Conservation (phyloP, 1,284 basidiomycete genomes). For the Porodaedalea pini region DNA sequence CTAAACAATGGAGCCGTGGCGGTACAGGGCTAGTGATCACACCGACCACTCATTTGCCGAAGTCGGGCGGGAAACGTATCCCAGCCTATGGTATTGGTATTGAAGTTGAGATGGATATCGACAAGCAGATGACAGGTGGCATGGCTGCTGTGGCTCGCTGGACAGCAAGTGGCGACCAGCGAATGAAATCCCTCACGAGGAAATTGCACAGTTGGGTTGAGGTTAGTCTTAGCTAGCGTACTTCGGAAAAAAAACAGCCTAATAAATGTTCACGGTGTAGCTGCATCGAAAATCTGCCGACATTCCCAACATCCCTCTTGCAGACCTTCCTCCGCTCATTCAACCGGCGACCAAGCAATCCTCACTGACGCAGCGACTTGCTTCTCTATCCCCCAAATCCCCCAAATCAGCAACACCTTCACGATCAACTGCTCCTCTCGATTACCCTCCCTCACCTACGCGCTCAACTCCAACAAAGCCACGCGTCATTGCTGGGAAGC, state of each 20-base stretch:
- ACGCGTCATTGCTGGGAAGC: constrained; percentile 28
- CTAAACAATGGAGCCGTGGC: constrained; percentile 71
- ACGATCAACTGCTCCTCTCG: constrained; percentile 39
- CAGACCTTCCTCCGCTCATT: constrained; percentile 58
- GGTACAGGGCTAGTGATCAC: constrained; percentile 73
- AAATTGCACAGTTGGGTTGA: constrained; percentile 65
- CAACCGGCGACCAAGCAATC: constrained; percentile 50
- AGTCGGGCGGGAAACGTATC: constrained; percentile 58
- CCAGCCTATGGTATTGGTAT: constrained; percentile 80
- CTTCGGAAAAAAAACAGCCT: not conserved
- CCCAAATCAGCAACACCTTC: constrained; percentile 22
- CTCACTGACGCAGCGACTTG: constrained; percentile 62
- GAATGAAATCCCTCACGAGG: constrained; percentile 50
- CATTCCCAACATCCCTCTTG: constrained; percentile 59
- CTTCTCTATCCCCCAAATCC: constrained; percentile 66
- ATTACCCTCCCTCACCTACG: constrained; percentile 46
- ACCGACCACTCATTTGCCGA: constrained; percentile 65
- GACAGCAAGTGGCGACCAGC: constrained; percentile 63
- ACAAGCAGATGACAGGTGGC: constrained; percentile 70
- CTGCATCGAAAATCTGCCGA: constrained; percentile 41
- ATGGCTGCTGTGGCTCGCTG: constrained; percentile 83
- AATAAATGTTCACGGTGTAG: constrained; percentile 34
- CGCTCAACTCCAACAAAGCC: constrained; percentile 30
- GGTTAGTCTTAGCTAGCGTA: constrained; percentile 36
- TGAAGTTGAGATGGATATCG: constrained; percentile 78